These are phyloP conservation scores for Yamadazyma kitorensis DNA, from an alignment of 805 yeast species.

Conservation along the genomic window DNA sequence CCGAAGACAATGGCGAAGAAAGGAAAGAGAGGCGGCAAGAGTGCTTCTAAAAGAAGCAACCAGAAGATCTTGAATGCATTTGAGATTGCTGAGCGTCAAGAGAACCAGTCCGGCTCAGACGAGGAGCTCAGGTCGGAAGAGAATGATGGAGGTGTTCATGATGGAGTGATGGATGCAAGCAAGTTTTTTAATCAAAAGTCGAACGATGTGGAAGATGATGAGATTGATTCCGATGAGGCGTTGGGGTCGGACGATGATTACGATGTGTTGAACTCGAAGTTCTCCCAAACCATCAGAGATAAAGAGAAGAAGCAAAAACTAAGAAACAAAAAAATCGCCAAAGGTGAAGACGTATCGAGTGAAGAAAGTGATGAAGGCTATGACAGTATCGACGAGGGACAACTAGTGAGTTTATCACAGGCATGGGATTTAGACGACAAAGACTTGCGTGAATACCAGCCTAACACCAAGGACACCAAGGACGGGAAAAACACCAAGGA, in stretches of 20 bases:
- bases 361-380: conserved; percentile 55
- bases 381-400: conserved; percentile 71
- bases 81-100: conserved; percentile 42
- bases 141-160: conserved; percentile 17
- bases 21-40: conserved; percentile 20
- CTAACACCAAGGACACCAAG: no score
- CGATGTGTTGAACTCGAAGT: conserved; percentile 59
- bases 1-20: conserved; percentile 23
- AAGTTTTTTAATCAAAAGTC: conserved; percentile 27
- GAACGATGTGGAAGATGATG: conserved; percentile 53
- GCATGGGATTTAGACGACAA: conserved; percentile 83
- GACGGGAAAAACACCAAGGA: conserved; percentile 11
- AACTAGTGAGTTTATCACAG: conserved; percentile 75
- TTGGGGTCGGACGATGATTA: conserved; percentile 77
- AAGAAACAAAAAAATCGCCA: conserved; percentile 23
- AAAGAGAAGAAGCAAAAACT: conserved; percentile 36
- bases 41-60: conserved; percentile 26
- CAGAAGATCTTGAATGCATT: conserved; percentile 42
- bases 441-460: conserved; percentile 30
- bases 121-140: conserved; percentile 14
- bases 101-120: conserved; percentile 18
- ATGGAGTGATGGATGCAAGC: conserved; percentile 41
- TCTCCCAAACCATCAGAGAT: conserved; percentile 69
- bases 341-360: conserved; percentile 31
- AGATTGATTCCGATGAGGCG: conserved; percentile 84